Conservation (phyloP, 805 yeast species). For the Candida khao-thaluensis region DNA sequence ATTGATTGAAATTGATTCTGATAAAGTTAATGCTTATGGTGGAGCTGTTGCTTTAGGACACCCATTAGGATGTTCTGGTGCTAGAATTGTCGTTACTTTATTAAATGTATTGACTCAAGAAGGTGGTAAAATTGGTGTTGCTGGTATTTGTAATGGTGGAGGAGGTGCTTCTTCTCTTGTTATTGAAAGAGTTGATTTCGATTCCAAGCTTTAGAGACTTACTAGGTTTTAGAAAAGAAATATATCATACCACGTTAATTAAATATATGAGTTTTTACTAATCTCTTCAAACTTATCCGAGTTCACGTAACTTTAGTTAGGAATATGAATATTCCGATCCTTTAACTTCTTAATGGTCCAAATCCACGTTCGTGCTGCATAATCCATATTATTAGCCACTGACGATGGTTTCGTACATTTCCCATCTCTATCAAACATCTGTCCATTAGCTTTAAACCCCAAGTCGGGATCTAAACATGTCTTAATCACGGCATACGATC, state of each 20-base stretch:
- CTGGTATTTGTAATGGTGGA: constrained; percentile 98
- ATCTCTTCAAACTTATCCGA: too few relatives aligned
- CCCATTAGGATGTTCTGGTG: constrained; percentile 96
- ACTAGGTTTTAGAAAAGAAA: not conserved
- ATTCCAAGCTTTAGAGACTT: constrained; percentile 30
- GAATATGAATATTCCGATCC: constrained; percentile 23
- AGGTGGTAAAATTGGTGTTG: constrained; percentile 78
- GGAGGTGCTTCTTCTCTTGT: constrained; percentile 97
- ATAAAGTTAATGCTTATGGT: constrained; percentile 84
- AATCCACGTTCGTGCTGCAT: constrained; percentile 71
- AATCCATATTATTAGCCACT: constrained; percentile 54
- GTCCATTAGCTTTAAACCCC: constrained; percentile 59
- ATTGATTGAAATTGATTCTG: constrained; percentile 57
- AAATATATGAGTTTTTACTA: too few relatives aligned
- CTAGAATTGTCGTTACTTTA: constrained; percentile 85
- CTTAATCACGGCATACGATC: constrained; percentile 61
- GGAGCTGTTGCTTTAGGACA: constrained; percentile 97
- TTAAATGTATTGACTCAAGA: constrained; percentile 80
- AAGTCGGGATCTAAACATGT: constrained; percentile 58
- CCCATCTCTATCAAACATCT: constrained; percentile 65
- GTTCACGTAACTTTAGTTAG: constrained; percentile 13
- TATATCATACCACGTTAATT: too few relatives aligned
- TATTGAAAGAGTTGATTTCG: constrained; percentile 59
- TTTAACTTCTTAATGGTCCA: constrained; percentile 46
- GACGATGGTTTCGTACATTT: constrained; percentile 48